Percentiles rank a stretch among this genome's conserved stretches.
These are phyloP conservation scores for Gremmenia infestans DNA, from an alignment of 2,329 filamentous ascomycete genomes.

Conservation along the genomic window DNA sequence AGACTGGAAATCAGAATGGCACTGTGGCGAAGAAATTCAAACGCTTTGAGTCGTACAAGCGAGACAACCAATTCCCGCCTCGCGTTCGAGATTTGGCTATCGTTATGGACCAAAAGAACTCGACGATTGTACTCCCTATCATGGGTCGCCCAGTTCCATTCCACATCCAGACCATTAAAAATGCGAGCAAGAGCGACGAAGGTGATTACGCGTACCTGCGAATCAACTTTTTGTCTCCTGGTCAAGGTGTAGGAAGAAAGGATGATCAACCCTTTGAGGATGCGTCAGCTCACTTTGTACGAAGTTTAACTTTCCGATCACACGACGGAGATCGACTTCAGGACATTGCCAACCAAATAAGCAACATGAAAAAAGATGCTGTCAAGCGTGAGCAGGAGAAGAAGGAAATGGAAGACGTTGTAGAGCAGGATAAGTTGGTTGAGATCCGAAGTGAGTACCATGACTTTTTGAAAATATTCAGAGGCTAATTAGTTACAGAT, in stretches of 20 bases:
- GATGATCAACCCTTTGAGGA: slow-evolving; percentile 98
- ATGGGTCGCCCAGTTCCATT: slow-evolving; percentile 97
- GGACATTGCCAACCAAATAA: slow-evolving; percentile 88
- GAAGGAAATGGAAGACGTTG: slow-evolving; percentile 99
- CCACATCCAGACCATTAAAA: slow-evolving; percentile 98
- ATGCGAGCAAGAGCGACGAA: slow-evolving; percentile 95
- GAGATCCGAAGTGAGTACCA: slow-evolving; percentile 76
- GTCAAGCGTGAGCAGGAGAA: slow-evolving; percentile 94
- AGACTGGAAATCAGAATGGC: slow-evolving; percentile 78
- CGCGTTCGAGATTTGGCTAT: slow-evolving; percentile 83
- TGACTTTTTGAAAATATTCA: background rate
- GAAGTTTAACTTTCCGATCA: slow-evolving; percentile 92
- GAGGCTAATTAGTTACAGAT: slow-evolving; percentile 54
- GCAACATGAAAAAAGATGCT: slow-evolving; percentile 90
- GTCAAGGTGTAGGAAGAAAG: slow-evolving; percentile 93
- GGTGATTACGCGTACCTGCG: slow-evolving; percentile 89
- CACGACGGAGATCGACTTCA: slow-evolving; percentile 83
- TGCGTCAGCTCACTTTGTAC: slow-evolving; percentile 88
- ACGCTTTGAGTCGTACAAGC: slow-evolving; percentile 97
- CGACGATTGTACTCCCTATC: slow-evolving; percentile 86
- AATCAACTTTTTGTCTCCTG: slow-evolving; percentile 95
- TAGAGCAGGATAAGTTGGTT: slow-evolving; percentile 95
- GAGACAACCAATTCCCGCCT: slow-evolving; percentile 85
- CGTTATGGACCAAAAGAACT: slow-evolving; percentile 84
- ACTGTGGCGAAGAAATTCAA: slow-evolving; percentile 98